Base-by-base conservation (phyloP, 345 rosid species). In the Conringia planisiliqua region DNA sequence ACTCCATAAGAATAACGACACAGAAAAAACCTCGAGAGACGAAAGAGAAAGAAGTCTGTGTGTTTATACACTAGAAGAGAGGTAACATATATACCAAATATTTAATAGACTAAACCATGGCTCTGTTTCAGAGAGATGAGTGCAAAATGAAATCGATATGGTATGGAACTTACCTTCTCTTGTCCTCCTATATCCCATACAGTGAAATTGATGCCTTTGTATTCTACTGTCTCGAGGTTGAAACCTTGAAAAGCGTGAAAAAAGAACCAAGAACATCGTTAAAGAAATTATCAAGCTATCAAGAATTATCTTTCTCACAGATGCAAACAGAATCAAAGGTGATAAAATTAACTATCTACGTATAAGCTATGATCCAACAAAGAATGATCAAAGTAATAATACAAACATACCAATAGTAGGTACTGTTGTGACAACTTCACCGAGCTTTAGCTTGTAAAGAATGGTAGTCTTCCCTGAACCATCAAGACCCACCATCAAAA, bases 111-210 rank as follows among this genome's bases (percentile, higher is more conserved):
- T 8, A 32, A 39, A n/a, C 5, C 14, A 48, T 48, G 68, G 20
- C 62, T 7, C 39, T 8, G 52, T 11, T 42, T 40, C 11, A 42
- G 46, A 57, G 65, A 44, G 40, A 62, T 39, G 38, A 26, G 24
- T 62, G 58, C 1, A 48, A 48, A 40, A 60, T 10, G 18, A 44
- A 43, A 7, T 32, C 5, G 3, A 42, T 22, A 68, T 35, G 10
- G 24, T 22, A 68, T 35, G 10, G 24, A 63, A 44, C 47, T 46
- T 80, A 85, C 92, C 92, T 85, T 88, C 11, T 80, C 81, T 68
- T 85, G 89, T 61, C 96, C 90, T 73, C 92, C 89, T 24, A 84
- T 84, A 72, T 90, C 92, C 96, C 96, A 89, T n/a, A 89, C 75
- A 27, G 78, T 81, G 75, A 87, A 85, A 74, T 70, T 79, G 59